Base-by-base conservation (phyloP, 139 green algal genomes). In the Coelastrella sp. region DNA sequence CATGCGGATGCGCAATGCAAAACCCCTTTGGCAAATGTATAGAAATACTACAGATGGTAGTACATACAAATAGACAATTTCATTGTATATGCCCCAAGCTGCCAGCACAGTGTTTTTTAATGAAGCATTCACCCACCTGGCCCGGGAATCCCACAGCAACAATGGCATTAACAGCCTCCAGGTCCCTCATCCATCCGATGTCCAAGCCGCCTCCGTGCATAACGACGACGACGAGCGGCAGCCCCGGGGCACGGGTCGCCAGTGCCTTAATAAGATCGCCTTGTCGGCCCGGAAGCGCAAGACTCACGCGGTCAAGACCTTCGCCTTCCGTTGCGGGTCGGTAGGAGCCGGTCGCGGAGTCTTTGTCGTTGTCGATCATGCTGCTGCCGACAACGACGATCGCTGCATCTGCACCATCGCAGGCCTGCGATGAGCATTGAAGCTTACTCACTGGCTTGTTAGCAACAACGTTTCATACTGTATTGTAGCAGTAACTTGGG, bases 361-460 rank as follows among this genome's bases (percentile, higher is more conserved):
- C 58, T 57, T 76, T 73, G 11, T 61, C 73, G 9, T 82, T 82
- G 17, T 83, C 73, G 15, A 91, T 72, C 78, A 91, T 91, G 63
- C 63, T 80, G 87, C 76, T 86, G 87, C 87, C 87, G 11, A 91
- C n/a, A 17, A 91, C 56, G 7, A 91, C 78, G 3, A 91, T 19
- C 4, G 65, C 87, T 15, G 78, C 87, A 59, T 82, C 65, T 12
- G 87, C 87, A 35, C 49, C 65, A 6, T 81, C 7, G 19, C 87
- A 91, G 0, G 87, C 20, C 87, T 91, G 87, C 76, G 61, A 0
- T n/a, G 0, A 81, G 58, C 24, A 58, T 22, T 4, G 5, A 70
- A 70, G n/a, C n/a, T n/a, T 15, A 70, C 63, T n/a, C 11, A 15
- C 63, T 20, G 63, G 1, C 4, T 20, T 20, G 63, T 70, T 70